phyloP scores from a whole-genome alignment of 306 rosid species.

The Psophocarpus tetragonolobus region DNA sequence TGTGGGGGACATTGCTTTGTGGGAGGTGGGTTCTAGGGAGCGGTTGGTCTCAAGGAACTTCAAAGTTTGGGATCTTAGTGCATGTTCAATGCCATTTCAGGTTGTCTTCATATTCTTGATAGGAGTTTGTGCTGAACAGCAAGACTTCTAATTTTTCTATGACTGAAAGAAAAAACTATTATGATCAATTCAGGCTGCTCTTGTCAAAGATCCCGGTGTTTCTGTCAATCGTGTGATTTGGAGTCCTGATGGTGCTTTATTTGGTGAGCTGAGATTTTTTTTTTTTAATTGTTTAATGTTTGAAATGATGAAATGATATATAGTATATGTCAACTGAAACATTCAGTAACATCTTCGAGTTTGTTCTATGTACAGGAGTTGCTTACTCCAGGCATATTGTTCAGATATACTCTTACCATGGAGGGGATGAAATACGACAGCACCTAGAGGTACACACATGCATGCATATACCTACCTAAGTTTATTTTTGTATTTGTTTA shows the following conservation, averaged over 20 bases:
- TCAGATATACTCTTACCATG: constrained; percentile 85
- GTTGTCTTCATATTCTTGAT: constrained; percentile 40
- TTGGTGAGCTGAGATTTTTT: constrained; percentile 59
- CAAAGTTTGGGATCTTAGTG: constrained; percentile 95
- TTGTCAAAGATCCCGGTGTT: constrained; percentile 90
- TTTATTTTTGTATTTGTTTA: neutral
- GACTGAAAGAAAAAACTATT: constrained; percentile 29
- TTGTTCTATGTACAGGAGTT: constrained; percentile 61
- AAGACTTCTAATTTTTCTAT: constrained; percentile 13
- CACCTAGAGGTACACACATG: constrained; percentile 70
- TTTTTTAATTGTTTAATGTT: constrained; percentile 26
- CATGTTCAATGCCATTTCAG: constrained; percentile 93
- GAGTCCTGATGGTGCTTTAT: constrained; percentile 95
- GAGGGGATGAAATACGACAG: constrained; percentile 72
- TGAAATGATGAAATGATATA: constrained; percentile 17
- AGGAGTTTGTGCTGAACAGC: neutral
- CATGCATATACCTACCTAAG: neutral
- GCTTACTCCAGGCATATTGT: constrained; percentile 96
- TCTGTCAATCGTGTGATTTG: constrained; percentile 97
- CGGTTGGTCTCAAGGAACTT: constrained; percentile 74
- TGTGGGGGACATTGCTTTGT: constrained; percentile 92
- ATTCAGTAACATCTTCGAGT: neutral
- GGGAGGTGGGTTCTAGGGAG: constrained; percentile 97
- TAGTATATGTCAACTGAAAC: neutral
- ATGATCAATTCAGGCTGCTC: constrained; percentile 68